Conservation (phyloP, 495 filamentous ascomycete genomes). For the Podospora appendiculata region DNA sequence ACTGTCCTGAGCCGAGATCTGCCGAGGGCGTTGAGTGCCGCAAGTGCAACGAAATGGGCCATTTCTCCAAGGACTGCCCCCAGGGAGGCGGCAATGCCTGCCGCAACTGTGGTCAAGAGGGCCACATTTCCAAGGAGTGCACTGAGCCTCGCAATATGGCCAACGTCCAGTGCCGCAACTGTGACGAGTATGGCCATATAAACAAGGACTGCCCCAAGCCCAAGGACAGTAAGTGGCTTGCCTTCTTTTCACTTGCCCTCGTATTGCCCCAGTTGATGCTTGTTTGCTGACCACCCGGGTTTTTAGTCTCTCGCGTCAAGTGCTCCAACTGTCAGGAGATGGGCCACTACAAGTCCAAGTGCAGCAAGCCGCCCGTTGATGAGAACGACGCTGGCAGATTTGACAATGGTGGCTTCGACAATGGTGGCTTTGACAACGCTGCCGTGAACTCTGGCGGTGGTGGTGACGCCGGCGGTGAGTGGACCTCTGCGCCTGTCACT, state of each 20-base stretch:
- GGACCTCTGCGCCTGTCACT: slow-evolving; percentile 5
- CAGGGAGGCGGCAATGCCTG: slow-evolving; percentile 50
- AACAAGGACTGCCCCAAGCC: slow-evolving; percentile 69
- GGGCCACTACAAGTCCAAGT: slow-evolving; percentile 61
- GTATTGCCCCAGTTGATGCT: background rate
- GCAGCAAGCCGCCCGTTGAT: slow-evolving; percentile 39
- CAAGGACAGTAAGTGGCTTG: slow-evolving; percentile 52
- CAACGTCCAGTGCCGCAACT: slow-evolving; percentile 64
- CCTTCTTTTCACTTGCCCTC: background rate
- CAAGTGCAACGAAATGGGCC: slow-evolving; percentile 68
- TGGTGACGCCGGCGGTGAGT: slow-evolving; percentile 2
- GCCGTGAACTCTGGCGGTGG: background rate
- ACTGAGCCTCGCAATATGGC: slow-evolving; percentile 61
- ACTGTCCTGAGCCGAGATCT: slow-evolving; percentile 56
- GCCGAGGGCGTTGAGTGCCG: slow-evolving; percentile 72
- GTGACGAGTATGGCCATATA: slow-evolving; percentile 62
- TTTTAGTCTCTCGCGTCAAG: slow-evolving; percentile 52
- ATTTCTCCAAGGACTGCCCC: slow-evolving; percentile 80
- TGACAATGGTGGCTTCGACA: background rate
- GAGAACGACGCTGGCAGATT: slow-evolving; percentile 18
- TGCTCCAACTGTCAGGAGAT: slow-evolving; percentile 71
- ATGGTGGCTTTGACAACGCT: background rate
- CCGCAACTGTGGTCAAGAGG: slow-evolving; percentile 60
- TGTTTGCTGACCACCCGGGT: slow-evolving; percentile 12
- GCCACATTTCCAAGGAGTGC: slow-evolving; percentile 47